These are phyloP conservation scores for Laguncularia racemosa DNA, from an alignment of 345 rosid species.

Conservation along the genomic window DNA sequence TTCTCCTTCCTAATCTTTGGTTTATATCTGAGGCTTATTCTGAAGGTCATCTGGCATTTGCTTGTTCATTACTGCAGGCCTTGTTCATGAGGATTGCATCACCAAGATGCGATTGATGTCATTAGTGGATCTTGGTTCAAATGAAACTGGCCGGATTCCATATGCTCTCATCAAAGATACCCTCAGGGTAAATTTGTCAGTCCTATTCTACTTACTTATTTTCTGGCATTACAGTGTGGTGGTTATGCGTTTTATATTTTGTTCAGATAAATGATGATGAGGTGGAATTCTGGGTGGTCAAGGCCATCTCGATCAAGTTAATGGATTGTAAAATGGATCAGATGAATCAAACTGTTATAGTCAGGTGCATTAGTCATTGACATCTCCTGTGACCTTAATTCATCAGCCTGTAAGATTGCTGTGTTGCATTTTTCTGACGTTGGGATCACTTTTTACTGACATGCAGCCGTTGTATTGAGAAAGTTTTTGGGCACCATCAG, in stretches of 20 bases:
- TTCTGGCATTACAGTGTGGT: conserved; percentile 7
- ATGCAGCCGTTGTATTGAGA: conserved; percentile 66
- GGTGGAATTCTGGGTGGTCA: conserved; percentile 82
- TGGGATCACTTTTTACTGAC: conserved; percentile 2
- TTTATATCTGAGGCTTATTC: background rate
- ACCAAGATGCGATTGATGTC: conserved; percentile 85
- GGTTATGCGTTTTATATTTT: background rate
- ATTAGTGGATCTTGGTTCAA: conserved; percentile 64
- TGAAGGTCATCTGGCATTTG: background rate
- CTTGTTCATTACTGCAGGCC: conserved; percentile 36
- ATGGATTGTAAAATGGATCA: conserved; percentile 86
- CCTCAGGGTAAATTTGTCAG: conserved; percentile 45
- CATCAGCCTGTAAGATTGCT: background rate
- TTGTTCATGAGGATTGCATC: conserved; percentile 79
- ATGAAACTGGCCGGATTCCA: conserved; percentile 65
- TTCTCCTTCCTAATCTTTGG: background rate
- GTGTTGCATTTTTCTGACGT: background rate
- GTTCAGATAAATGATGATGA: conserved; percentile 72
- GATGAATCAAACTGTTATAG: conserved; percentile 74
- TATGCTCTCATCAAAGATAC: conserved; percentile 56
- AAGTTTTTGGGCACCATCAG: conserved; percentile 60
- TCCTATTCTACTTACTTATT: background rate
- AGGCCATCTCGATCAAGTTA: conserved; percentile 75
- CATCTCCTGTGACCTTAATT: background rate
- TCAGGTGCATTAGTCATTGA: conserved; percentile 40